Evolutionary conservation across 2,329 filamentous ascomycete species (phyloP), one percentile per base, ranked within the genome.

Genomic region (Pseudogymnoascus sp.): DNA sequence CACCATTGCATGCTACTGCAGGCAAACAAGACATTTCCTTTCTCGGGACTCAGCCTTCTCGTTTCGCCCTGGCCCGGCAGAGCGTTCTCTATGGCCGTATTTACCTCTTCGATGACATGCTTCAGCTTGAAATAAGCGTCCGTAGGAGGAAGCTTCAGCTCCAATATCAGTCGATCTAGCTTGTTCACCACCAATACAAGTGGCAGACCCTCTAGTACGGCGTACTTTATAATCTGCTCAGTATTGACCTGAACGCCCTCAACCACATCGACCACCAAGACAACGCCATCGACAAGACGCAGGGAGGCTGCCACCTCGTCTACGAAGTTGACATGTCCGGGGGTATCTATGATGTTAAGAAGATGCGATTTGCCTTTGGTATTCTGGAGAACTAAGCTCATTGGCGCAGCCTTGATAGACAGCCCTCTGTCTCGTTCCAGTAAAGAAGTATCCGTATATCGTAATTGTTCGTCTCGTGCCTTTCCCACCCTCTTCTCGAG

Each of bases 71-170:
- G 83, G 1, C 90, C 87, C 3, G 94, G 92, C 26, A 91, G 79
- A 2, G 89, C 88, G 71, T 89, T 91, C 70, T 95, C 90, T 68
- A 99, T 97, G 66, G 94, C 78, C 0, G 90, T 96, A 74, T 99
- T 99, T 73, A 99, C 92, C 74, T 97, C 90, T 73, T 99, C 94
- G 59, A 99, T 84, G n/a, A 96, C 91, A 72, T 97, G 92, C 75
- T 96, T 97, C 59, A 99, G 79, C 79, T 99, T 99, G 80, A 96
- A 97, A 76, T 99, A 99, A 10, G 94, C 94, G 71, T 99, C 94
- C 65, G 86, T 90, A 1, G 94, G 94, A 2, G 94, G 94, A 12
- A 99, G 80, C 72, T 95, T 95, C 57, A 99, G 79, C 74, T 99
- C 94, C 48, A 99, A 75, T 63, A 99, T 96, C 62, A 99, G 76